phyloP scores from a whole-genome alignment of 306 rosid genomes.

The Datisca glomerata region DNA sequence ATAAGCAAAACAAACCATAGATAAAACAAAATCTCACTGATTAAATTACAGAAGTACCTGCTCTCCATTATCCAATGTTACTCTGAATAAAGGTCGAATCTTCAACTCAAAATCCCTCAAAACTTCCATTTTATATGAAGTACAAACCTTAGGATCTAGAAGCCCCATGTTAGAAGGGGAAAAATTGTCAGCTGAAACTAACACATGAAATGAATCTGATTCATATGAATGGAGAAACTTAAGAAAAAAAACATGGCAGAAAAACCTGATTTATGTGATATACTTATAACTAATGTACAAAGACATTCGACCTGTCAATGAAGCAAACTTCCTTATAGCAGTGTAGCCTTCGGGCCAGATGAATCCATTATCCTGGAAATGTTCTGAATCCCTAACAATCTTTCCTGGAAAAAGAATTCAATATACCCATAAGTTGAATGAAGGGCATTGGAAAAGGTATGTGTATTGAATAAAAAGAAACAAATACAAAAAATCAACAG shows the following conservation, averaged over 20 bases:
- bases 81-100: conserved; percentile 70
- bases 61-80: conserved; percentile 72
- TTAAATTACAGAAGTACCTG: conserved; percentile 78
- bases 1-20: too few species aligned
- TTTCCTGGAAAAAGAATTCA: conserved; percentile 88
- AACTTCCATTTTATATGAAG: conserved; percentile 84
- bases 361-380: conserved; percentile 44
- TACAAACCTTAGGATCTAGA: conserved; percentile 42
- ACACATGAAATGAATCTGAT: neutral
- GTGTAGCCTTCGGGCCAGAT: conserved; percentile 96
- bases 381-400: conserved; percentile 54
- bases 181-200: conserved; percentile 10
- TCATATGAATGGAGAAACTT: too few species aligned
- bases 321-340: conserved; percentile 74
- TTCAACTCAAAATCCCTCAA: conserved; percentile 77
- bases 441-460: too few species aligned
- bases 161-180: conserved; percentile 4
- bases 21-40: too few species aligned
- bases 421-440: too few species aligned
- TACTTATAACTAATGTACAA: conserved; percentile 1
- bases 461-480: too few species aligned
- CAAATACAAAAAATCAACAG: too few species aligned
- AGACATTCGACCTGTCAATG: conserved; percentile 52
- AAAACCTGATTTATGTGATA: too few species aligned
- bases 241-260: too few species aligned